Evolutionary conservation across 768 basidiomycete species (phyloP).

Genomic region (Cantharellus anzutake): DNA sequence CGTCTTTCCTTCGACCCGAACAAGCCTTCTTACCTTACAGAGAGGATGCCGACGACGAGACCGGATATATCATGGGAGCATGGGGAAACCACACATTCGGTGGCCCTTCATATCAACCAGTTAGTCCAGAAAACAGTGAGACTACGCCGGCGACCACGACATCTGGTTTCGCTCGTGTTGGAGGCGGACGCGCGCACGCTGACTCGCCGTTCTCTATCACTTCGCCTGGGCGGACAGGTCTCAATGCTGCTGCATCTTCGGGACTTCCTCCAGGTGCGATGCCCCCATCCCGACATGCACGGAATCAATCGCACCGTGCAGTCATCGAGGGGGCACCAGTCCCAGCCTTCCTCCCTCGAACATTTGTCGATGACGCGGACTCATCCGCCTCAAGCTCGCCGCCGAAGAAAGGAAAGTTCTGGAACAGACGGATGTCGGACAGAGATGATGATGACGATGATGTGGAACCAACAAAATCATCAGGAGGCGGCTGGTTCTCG

Average conservation of each 20-base stretch:
- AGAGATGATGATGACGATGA: background rate
- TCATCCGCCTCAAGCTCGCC: conserved; percentile 1
- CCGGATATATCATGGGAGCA: conserved; percentile 83
- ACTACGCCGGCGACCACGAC: conserved; percentile 11
- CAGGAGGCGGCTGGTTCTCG: background rate
- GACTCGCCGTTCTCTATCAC: conserved; percentile 71
- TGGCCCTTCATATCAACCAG: background rate
- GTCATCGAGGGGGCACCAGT: conserved; percentile 40
- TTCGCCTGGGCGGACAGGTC: conserved; percentile 23
- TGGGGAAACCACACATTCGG: conserved; percentile 21
- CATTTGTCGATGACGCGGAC: background rate
- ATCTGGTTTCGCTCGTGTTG: conserved; percentile 70
- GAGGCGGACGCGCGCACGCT: conserved; percentile 73
- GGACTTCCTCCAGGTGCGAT: conserved; percentile 40
- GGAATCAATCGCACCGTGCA: conserved; percentile 69
- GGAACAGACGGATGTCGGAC: background rate
- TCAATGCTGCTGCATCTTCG: conserved; percentile 11
- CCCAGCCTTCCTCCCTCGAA: background rate
- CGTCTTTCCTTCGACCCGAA: conserved; percentile 60
- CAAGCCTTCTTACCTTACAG: conserved; percentile 57
- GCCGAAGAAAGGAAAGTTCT: conserved; percentile 1
- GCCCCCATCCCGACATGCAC: conserved; percentile 29
- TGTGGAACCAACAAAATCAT: background rate
- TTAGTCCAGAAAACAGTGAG: conserved; percentile 20
- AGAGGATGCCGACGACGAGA: conserved; percentile 57